A percentile compares a stretch with the other conserved stretches of the same genome.
Evolutionary conservation across 1,284 basidiomycete species (phyloP).

Genomic region (Prillingera fragicola): DNA sequence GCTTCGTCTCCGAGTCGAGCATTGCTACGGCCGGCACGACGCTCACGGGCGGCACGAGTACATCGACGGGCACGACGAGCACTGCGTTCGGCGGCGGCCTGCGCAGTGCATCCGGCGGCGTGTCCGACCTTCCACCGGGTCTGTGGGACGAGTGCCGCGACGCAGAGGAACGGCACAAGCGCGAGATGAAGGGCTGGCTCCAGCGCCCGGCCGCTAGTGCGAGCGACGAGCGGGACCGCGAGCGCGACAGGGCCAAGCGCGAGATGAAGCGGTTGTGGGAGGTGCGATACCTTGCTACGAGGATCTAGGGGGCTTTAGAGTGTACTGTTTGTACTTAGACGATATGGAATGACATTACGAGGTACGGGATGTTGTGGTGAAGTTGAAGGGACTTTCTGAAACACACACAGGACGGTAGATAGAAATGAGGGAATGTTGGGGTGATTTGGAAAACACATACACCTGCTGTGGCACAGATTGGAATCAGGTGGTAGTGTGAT

Average conservation of each 20-base stretch:
- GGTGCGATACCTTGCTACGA: conserved; percentile 41
- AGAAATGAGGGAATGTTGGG: too few relatives aligned
- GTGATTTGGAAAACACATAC: too few relatives aligned
- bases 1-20: conserved; percentile 29
- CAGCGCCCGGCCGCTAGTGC: conserved; percentile 12
- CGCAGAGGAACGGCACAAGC: conserved; percentile 71
- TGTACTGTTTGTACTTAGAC: too few relatives aligned
- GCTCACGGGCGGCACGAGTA: conserved; percentile 43
- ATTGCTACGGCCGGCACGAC: conserved; percentile 39
- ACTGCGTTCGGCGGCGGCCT: conserved; percentile 8
- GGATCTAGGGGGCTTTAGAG: neutral
- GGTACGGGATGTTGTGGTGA: too few relatives aligned
- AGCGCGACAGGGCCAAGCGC: too few relatives aligned
- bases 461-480: too few relatives aligned
- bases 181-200: conserved; percentile 74
- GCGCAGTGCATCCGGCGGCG: conserved; percentile 14
- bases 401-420: too few relatives aligned
- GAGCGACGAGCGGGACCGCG: conserved; percentile 26
- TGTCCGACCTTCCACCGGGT: conserved; percentile 24
- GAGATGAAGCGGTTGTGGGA: conserved; percentile 45
- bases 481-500: too few relatives aligned
- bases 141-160: conserved; percentile 65
- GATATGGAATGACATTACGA: too few relatives aligned
- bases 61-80: conserved; percentile 40
- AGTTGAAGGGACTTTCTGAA: too few relatives aligned